Evolutionary conservation across 768 basidiomycete genomes (phyloP).

Genomic region (Mycena rosella): DNA sequence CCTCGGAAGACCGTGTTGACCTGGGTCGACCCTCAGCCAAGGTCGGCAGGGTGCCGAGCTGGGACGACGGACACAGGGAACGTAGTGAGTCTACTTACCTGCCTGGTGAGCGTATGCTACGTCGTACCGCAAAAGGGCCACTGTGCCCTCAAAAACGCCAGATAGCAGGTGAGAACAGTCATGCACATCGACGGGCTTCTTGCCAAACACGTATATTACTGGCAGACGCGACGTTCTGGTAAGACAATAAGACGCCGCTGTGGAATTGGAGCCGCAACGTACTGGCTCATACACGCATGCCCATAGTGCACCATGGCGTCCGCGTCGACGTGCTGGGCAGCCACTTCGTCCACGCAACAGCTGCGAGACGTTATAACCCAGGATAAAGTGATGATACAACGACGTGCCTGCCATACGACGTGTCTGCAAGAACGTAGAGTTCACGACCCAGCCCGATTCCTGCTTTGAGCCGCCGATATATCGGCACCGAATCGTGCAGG

Average conservation of each 20-base stretch:
- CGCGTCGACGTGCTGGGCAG: slow-evolving; percentile 93
- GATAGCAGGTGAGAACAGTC: slow-evolving; percentile 61
- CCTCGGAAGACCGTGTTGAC: no score
- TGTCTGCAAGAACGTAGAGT: slow-evolving; percentile 95
- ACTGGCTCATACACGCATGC: slow-evolving; percentile 96
- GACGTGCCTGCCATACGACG: slow-evolving; percentile 93
- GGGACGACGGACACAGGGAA: no score
- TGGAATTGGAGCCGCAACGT: slow-evolving; percentile 46
- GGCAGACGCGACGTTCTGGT: slow-evolving; percentile 87
- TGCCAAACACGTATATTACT: slow-evolving; percentile 92
- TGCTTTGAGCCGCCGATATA: slow-evolving; percentile 76
- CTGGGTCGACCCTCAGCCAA: no score
- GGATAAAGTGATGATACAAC: slow-evolving; percentile 10
- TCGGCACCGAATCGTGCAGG: slow-evolving; percentile 85
- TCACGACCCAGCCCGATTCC: slow-evolving; percentile 62
- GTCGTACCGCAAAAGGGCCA: slow-evolving; percentile 76
- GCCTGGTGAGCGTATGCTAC: slow-evolving; percentile 80
- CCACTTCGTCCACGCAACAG: slow-evolving; percentile 97
- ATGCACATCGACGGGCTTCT: slow-evolving; percentile 70
- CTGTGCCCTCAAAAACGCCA: slow-evolving; percentile 48
- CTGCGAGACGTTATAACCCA: slow-evolving; percentile 54
- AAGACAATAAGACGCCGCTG: slow-evolving; percentile 4
- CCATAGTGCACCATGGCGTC: slow-evolving; percentile 96
- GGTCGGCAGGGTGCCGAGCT: no score
- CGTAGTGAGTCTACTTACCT: slow-evolving; percentile 58